phyloP scores from a whole-genome alignment of 495 filamentous ascomycete genomes.

The Articulospora tetracladia region DNA sequence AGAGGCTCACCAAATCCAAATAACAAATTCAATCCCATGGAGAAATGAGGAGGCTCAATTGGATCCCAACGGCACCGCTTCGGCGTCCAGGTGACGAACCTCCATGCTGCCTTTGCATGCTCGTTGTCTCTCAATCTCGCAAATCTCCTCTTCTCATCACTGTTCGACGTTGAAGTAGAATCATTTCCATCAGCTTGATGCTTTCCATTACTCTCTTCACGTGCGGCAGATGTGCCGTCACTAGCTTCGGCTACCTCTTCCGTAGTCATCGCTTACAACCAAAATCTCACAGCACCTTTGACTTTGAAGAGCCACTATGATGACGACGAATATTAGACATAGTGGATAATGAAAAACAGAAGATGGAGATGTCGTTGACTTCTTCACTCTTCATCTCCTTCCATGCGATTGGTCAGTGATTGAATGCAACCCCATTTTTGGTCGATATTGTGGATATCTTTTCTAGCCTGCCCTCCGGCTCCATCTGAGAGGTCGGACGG shows the following conservation, averaged over 20 bases:
- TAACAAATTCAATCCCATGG: conserved; percentile 53
- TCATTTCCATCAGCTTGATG: neutral
- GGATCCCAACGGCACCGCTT: conserved; percentile 53
- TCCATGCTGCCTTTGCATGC: conserved; percentile 18
- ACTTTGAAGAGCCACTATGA: neutral
- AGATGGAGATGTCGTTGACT: neutral
- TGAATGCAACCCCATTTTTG: neutral
- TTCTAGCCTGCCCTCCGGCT: neutral
- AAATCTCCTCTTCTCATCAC: conserved; percentile 8
- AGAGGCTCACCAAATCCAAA: conserved; percentile 43
- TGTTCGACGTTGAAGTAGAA: conserved; percentile 7
- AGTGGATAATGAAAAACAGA: neutral
- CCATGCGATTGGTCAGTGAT: neutral
- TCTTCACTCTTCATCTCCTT: neutral
- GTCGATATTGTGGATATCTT: neutral
- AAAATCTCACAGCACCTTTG: neutral
- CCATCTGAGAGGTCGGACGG: neutral
- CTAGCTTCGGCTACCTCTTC: neutral
- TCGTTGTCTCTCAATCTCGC: conserved; percentile 12
- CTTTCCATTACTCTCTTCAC: neutral
- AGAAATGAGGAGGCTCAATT: conserved; percentile 52
- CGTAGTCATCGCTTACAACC: neutral
- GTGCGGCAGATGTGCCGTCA: neutral
- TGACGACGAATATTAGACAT: neutral
- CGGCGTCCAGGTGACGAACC: conserved; percentile 49